Evolutionary conservation across 192 early-diverging fungal species (phyloP).

Genomic region (Podila verticillata): DNA sequence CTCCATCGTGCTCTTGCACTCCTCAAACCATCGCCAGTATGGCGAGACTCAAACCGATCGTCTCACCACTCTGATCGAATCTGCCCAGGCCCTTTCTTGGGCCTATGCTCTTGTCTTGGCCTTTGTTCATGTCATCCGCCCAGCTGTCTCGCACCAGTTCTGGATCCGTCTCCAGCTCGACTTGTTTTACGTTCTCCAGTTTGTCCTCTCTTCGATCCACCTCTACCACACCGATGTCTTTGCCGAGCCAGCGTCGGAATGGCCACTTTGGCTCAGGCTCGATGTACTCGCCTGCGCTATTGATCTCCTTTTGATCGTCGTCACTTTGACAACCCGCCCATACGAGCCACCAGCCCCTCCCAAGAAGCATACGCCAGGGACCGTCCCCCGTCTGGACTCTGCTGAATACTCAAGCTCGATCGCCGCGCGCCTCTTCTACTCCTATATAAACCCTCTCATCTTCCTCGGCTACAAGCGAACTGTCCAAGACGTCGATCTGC

Average conservation of each 20-base stretch:
- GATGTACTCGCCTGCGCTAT: conserved; percentile 10
- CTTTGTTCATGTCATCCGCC: conserved; percentile 12
- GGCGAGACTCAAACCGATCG: not conserved
- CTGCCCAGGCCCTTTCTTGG: conserved; percentile 9
- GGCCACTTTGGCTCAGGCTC: conserved; percentile 20
- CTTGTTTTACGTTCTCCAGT: conserved; percentile 15
- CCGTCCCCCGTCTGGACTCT: conserved; percentile 4
- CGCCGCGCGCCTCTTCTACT: conserved; percentile 34
- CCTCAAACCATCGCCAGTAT: not conserved
- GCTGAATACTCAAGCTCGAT: conserved; percentile 37
- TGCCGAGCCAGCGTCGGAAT: conserved; percentile 14
- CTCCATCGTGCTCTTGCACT: conserved; percentile 3
- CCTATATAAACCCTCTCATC: conserved; percentile 49
- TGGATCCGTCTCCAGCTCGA: conserved; percentile 36
- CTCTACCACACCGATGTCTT: conserved; percentile 6
- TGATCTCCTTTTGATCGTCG: conserved; percentile 1
- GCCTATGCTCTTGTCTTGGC: conserved; percentile 18
- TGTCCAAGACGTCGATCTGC: conserved; percentile 68
- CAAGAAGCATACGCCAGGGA: conserved; percentile 8
- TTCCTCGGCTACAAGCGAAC: conserved; percentile 59
- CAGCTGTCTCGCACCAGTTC: conserved; percentile 8
- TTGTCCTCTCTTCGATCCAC: too few relatives aligned
- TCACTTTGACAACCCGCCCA: conserved; percentile 13
- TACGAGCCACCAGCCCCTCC: not conserved
- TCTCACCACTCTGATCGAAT: not conserved